Conservation (phyloP, 306 rosid species). For the Corylus americana region DNA sequence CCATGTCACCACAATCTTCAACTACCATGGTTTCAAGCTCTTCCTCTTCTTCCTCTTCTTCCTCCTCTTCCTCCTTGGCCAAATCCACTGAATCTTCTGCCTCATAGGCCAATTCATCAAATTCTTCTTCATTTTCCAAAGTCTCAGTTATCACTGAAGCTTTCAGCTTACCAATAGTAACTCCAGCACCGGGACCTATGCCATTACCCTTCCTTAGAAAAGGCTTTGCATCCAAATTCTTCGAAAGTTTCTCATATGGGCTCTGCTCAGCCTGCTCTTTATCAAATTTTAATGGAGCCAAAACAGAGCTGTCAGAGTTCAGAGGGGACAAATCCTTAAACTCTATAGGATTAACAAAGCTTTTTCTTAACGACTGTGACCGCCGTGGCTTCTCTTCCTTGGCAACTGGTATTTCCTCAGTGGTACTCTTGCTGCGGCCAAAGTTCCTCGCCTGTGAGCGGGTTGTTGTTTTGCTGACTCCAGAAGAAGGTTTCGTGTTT, state of each 20-base stretch:
- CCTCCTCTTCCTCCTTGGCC: constrained; percentile 58
- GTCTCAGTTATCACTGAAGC: constrained; percentile 56
- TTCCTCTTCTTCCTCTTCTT: constrained; percentile 59
- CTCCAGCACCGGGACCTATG: constrained; percentile 54
- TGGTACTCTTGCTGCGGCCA: constrained; percentile 62
- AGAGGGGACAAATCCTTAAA: constrained; percentile 51
- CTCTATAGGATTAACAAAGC: constrained; percentile 63
- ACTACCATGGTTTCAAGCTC: constrained; percentile 50
- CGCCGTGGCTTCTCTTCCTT: constrained; percentile 81
- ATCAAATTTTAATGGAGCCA: constrained; percentile 71
- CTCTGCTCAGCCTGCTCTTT: constrained; percentile 60
- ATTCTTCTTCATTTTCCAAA: constrained; percentile 55
- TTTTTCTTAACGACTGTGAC: constrained; percentile 61
- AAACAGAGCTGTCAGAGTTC: constrained; percentile 62
- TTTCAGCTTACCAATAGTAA: constrained; percentile 53
- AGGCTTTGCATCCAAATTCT: constrained; percentile 51
- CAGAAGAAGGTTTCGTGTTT: constrained; percentile 82
- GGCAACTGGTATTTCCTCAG: constrained; percentile 55
- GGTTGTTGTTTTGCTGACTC: constrained; percentile 58
- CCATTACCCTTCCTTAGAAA: constrained; percentile 68
- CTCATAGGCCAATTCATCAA: constrained; percentile 66
- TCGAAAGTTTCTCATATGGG: constrained; percentile 43
- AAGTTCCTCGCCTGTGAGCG: constrained; percentile 70
- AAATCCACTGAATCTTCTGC: constrained; percentile 57
- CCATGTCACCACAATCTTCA: constrained; percentile 47